phyloP scores from a whole-genome alignment of 306 rosid species.

The Alnus rubra region DNA sequence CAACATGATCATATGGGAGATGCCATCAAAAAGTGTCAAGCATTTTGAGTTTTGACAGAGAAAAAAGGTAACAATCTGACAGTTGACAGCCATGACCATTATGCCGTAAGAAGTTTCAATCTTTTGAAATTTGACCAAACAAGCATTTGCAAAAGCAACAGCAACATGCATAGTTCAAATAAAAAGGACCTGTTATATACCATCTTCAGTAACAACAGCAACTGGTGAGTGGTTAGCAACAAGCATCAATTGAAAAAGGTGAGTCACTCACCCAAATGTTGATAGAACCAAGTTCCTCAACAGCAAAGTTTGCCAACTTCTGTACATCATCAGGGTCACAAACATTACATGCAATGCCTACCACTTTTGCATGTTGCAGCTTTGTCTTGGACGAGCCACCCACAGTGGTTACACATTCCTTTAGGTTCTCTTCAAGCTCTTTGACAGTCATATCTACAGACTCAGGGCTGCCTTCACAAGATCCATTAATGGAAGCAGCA shows the following conservation, averaged over 20 bases:
- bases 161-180: neutral
- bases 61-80: neutral
- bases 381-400: constrained; percentile 54
- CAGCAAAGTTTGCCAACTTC: constrained; percentile 66
- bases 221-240: neutral
- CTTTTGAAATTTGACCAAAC: neutral
- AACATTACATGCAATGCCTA: constrained; percentile 86
- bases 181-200: neutral
- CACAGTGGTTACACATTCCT: constrained; percentile 60
- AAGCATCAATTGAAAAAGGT: too few species aligned
- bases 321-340: constrained; percentile 72
- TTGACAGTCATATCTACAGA: constrained; percentile 70
- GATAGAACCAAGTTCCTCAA: constrained; percentile 64
- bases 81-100: neutral
- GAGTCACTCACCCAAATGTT: constrained; percentile 84
- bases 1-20: neutral
- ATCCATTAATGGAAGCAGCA: constrained; percentile 20
- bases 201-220: neutral
- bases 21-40: neutral
- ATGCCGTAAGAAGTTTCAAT: neutral
- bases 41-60: neutral
- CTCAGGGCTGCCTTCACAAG: constrained; percentile 66
- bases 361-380: constrained; percentile 70
- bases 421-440: constrained; percentile 87
- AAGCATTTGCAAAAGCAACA: neutral